Percentiles rank a stretch among this genome's conserved stretches.
Evolutionary conservation across 1,139 yeast species (phyloP).

Genomic region (Yamadazyma buinensis): DNA sequence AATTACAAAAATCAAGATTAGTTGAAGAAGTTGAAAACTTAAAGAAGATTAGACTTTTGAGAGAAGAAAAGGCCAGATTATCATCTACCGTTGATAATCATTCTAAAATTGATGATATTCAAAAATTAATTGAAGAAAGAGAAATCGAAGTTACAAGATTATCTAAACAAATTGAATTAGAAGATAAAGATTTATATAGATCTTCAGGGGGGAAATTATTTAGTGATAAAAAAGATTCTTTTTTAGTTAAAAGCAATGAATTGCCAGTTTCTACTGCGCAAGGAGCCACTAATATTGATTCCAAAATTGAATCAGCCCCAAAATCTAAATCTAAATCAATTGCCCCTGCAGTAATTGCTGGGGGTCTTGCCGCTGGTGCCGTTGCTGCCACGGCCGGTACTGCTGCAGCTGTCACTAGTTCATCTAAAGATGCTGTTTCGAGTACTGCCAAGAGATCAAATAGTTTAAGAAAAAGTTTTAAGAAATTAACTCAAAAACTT

Average conservation of each 20-base stretch:
- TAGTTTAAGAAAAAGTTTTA: conserved; percentile 11
- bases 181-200: conserved; percentile 23
- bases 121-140: conserved; percentile 32
- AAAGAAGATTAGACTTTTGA: conserved; percentile 34
- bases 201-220: conserved; percentile 15
- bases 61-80: conserved; percentile 36
- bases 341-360: conserved; percentile 9
- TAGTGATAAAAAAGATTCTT: conserved; percentile 11
- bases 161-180: conserved; percentile 32
- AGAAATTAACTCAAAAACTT: conserved; percentile 3
- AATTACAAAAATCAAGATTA: conserved; percentile 31
- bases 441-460: conserved; percentile 6
- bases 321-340: neutral
- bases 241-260: conserved; percentile 25
- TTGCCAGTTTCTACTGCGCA: conserved; percentile 14
- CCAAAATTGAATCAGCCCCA: neutral
- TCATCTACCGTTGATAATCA: conserved; percentile 24
- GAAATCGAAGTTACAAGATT: conserved; percentile 34
- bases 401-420: conserved; percentile 9
- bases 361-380: conserved; percentile 10
- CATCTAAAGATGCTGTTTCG: conserved; percentile 3
- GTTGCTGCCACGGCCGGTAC: conserved; percentile 10
- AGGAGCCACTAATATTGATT: conserved; percentile 11
- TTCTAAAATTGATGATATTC: conserved; percentile 26
- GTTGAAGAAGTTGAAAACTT: conserved; percentile 38